Percentiles rank a stretch among this genome's conserved stretches.
These are phyloP conservation scores for Kluyveromyces nonfermentans DNA, from an alignment of 805 yeast genomes.

Conservation along the genomic window DNA sequence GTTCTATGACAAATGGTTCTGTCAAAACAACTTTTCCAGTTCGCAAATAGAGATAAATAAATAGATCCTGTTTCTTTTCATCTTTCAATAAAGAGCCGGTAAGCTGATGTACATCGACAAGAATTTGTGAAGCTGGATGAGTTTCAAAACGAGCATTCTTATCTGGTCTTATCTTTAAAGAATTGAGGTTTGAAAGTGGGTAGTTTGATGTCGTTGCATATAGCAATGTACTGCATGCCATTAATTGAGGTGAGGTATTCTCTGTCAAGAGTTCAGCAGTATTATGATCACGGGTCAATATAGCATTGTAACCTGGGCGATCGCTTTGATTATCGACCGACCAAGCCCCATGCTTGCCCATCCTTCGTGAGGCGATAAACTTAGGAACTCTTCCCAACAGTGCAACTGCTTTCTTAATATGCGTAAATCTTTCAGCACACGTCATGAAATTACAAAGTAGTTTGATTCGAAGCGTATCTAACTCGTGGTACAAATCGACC, in stretches of 20 bases:
- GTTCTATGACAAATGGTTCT: constrained; percentile 67
- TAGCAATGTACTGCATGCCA: constrained; percentile 60
- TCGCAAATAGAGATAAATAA: constrained; percentile 63
- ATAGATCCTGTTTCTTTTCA: constrained; percentile 60
- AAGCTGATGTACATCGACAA: constrained; percentile 70
- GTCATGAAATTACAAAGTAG: constrained; percentile 45
- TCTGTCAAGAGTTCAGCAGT: constrained; percentile 48
- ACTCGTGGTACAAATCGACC: constrained; percentile 40
- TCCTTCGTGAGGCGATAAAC: constrained; percentile 40
- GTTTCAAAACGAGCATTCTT: constrained; percentile 39
- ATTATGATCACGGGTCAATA: constrained; percentile 51
- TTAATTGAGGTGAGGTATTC: constrained; percentile 40
- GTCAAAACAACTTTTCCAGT: constrained; percentile 56
- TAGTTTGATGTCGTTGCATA: constrained; percentile 66
- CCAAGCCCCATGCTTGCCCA: constrained; percentile 20
- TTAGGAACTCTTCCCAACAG: constrained; percentile 53
- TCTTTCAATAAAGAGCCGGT: constrained; percentile 45
- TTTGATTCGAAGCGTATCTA: constrained; percentile 51
- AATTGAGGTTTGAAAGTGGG: constrained; percentile 38
- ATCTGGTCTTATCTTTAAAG: constrained; percentile 35
- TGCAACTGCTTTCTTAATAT: constrained; percentile 43
- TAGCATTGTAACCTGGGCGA: constrained; percentile 56
- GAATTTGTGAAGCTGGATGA: constrained; percentile 46
- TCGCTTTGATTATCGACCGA: constrained; percentile 30
- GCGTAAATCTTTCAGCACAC: constrained; percentile 37